Percentiles rank a stretch among this genome's conserved stretches.
Conservation (phyloP, 139 green algal genomes). For the Monoraphidium neglectum region DNA sequence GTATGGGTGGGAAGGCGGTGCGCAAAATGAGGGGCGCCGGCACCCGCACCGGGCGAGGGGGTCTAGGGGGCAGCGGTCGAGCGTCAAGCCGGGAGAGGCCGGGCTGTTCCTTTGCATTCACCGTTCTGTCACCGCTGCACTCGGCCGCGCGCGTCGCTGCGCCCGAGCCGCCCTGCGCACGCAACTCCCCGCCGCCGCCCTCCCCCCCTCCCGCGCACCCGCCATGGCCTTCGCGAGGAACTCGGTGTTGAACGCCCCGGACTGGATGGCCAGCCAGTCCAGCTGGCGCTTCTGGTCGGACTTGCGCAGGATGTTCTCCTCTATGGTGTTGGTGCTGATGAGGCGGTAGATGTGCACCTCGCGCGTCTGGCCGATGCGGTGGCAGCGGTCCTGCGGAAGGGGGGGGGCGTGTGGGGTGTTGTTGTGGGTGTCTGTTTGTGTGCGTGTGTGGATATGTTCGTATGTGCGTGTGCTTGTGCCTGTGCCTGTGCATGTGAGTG, state of each 20-base stretch:
- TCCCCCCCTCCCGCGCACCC: no score
- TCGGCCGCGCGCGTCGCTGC: no score
- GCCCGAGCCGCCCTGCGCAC: not conserved
- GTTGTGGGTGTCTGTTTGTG: not conserved
- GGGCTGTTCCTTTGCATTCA: no score
- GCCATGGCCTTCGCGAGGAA: conserved; percentile 60
- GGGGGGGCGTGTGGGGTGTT: no score
- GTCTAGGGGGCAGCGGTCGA: no score
- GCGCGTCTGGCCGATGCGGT: conserved; percentile 75
- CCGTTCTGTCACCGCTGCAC: no score
- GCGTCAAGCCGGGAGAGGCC: no score
- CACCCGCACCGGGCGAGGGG: not conserved
- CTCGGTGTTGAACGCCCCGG: conserved; percentile 90
- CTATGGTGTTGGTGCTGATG: conserved; percentile 81
- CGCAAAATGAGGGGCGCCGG: not conserved
- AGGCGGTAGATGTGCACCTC: conserved; percentile 66
- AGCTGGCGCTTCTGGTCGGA: conserved; percentile 94
- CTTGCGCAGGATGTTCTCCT: conserved; percentile 99
- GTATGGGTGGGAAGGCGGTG: not conserved
- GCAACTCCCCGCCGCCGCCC: not conserved
- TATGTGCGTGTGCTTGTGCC: conserved; percentile 2
- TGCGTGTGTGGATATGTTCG: not conserved
- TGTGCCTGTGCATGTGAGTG: not conserved
- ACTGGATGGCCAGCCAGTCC: conserved; percentile 95
- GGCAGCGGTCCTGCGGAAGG: conserved; percentile 63